Evolutionary conservation across 2,329 filamentous ascomycete genomes (phyloP).

Genomic region (Aspergillus texensis): DNA sequence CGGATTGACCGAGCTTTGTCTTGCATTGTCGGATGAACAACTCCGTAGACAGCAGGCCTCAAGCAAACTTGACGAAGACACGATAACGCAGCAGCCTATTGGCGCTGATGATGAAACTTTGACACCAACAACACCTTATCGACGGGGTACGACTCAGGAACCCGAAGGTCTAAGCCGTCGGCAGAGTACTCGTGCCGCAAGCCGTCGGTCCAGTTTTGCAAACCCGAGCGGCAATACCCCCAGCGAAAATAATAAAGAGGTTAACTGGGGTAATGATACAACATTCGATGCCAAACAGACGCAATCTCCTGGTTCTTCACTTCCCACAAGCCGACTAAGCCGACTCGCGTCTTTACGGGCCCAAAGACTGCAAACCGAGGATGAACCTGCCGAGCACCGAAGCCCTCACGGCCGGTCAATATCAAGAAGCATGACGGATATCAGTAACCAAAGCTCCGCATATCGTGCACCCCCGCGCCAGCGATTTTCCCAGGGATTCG

Average conservation of each 20-base stretch:
- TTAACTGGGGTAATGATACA: slow-evolving; percentile 11
- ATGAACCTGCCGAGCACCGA: slow-evolving; percentile 35
- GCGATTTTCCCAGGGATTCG: slow-evolving; percentile 34
- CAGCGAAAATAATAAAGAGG: slow-evolving; percentile 10
- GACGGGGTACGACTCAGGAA: slow-evolving; percentile 44
- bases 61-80: slow-evolving; percentile 28
- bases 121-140: slow-evolving; percentile 34
- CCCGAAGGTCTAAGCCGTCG: slow-evolving; percentile 34
- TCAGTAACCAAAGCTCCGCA: slow-evolving; percentile 31
- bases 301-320: slow-evolving; percentile 19
- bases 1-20: slow-evolving; percentile 86
- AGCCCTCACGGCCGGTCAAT: slow-evolving; percentile 39
- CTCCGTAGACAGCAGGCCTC: slow-evolving; percentile 33
- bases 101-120: slow-evolving; percentile 28
- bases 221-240: slow-evolving; percentile 25
- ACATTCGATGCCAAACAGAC: slow-evolving; percentile 13
- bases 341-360: slow-evolving; percentile 44
- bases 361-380: slow-evolving; percentile 41
- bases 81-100: slow-evolving; percentile 26
- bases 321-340: slow-evolving; percentile 41
- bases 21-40: slow-evolving; percentile 72
- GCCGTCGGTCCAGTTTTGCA: slow-evolving; percentile 43
- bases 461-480: slow-evolving; percentile 37
- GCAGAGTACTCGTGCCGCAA: slow-evolving; percentile 32
- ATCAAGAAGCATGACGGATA: slow-evolving; percentile 48